Evolutionary conservation across 306 rosid species (phyloP), one percentile per base, ranked within the genome.

Genomic region (Glycyrrhiza uralensis): DNA sequence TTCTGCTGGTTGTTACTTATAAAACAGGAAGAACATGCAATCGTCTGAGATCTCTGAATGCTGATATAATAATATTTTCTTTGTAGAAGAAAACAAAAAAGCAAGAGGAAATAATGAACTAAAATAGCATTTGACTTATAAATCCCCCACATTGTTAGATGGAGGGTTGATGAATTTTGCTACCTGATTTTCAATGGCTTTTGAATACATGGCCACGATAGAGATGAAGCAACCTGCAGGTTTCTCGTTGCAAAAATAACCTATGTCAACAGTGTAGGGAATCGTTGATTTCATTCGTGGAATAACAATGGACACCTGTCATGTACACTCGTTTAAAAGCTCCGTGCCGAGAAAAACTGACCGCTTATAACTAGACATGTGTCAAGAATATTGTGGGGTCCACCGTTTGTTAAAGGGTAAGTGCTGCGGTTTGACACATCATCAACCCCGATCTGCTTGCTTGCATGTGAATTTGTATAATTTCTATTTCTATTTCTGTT

Each of bases 161-260:
- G 75, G 67, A 79, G 42, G 62, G 89, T 89, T 76, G 98, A 87
- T 90, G 92, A 72, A 76, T 74, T 51, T 68, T 57, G 32, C 79
- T 78, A 88, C 81, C 90, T 64, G 91, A 84, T 72, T 87, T 85
- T 88, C 88, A 74, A 80, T 72, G 79, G 60, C 20, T 74, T 81
- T 79, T 81, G 86, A 82, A 71, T 76, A 60, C 58, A 7, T 49
- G 71, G 78, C 74, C 63, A 54, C 41, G 30, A 20, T 3, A 56
- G 66, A 45, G 50, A 77, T 69, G 69, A 72, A 75, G 85, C 77
- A 83, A 83, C 71, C 67, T 5, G 7, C 18, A 47, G 39, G 26
- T 72, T 76, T 45, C 61, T 56, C 39, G 12, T 8, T 58, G 29
- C 22, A n/a, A 32, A n/a, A n/a, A n/a, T n/a, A n/a, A 45, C 15